Base-by-base conservation (phyloP, 2,329 filamentous ascomycete genomes). In the Aspergillus ustus region DNA sequence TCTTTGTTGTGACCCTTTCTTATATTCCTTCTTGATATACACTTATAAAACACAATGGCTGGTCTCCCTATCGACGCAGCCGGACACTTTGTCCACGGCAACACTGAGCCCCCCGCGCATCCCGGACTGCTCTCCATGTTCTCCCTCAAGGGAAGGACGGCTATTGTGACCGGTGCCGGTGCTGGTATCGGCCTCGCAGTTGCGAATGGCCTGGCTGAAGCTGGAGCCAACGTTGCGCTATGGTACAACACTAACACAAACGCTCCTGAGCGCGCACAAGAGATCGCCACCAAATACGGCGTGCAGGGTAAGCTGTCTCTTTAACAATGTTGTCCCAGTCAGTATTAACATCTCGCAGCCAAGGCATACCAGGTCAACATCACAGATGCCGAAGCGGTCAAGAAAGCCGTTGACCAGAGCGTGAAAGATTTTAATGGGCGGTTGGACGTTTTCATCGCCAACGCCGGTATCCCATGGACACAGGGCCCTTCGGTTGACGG, bases 381-480 rank as follows among this genome's bases (percentile, higher is more conserved):
- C 52, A 80, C 76, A 29, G 70, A 80, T 61, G 71, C 75, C 28
- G 70, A 79, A 46, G 73, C 75, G 25, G 78, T 82, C 20, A 75
- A 81, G 64, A 66, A 77, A 52, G 73, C 76, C 49, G 72, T 83
- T 29, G 75, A 80, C 57, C 66, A 73, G 25, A 77, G 77, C 51
- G 78, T 82, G 57, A 73, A 80, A 62, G 90, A 93, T 17, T 90
- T 93, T 78, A 88, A 90, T 71, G 88, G 88, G 62, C 86, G 90
- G 5, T 84, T 94, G 8, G 91, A 93, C 70, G 82, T 92, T 67
- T 92, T 94, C 69, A 86, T 93, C 49, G 91, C 91, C 68, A 94
- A 95, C 73, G 88, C 89, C 15, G 91, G 91, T 55, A 88, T 93
- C 57, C 84, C 88, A 0, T 93, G 90, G 90, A 88, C 84, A 2